These are phyloP conservation scores for Tilletiaria anomala DNA, from an alignment of 1,284 basidiomycete genomes.

Conservation along the genomic window DNA sequence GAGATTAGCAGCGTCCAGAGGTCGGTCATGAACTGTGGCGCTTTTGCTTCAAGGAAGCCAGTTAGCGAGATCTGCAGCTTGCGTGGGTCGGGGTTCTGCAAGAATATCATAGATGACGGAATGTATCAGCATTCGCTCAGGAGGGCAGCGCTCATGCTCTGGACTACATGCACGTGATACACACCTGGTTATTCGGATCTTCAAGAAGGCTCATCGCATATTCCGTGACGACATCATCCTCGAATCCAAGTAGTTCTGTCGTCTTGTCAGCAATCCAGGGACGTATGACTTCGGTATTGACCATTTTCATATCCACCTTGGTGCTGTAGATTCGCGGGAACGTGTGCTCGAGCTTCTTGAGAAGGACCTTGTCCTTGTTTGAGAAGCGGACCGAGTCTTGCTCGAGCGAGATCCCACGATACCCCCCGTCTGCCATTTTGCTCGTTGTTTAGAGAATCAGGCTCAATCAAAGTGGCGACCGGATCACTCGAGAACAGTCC, in stretches of 20 bases:
- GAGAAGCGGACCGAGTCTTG: background rate
- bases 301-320: slow-evolving; percentile 85
- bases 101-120: background rate
- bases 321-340: slow-evolving; percentile 58
- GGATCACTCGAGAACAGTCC: too few relatives aligned
- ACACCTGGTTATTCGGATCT: slow-evolving; percentile 56
- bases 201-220: slow-evolving; percentile 87
- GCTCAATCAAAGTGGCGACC: too few relatives aligned
- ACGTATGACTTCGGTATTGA: slow-evolving; percentile 62
- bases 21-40: slow-evolving; percentile 67
- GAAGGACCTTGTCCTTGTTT: background rate
- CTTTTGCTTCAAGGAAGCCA: slow-evolving; percentile 66
- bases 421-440: too few relatives aligned
- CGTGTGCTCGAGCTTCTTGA: slow-evolving; percentile 58
- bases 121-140: background rate
- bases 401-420: background rate
- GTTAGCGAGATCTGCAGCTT: slow-evolving; percentile 89
- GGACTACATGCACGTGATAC: background rate
- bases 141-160: background rate
- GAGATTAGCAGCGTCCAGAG: slow-evolving; percentile 81
- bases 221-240: slow-evolving; percentile 92
- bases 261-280: slow-evolving; percentile 90
- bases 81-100: slow-evolving; percentile 68
- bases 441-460: too few relatives aligned
- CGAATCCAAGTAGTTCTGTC: slow-evolving; percentile 74